These are phyloP conservation scores for Barnettozyma botsteinii DNA, from an alignment of 805 yeast genomes.

Conservation along the genomic window DNA sequence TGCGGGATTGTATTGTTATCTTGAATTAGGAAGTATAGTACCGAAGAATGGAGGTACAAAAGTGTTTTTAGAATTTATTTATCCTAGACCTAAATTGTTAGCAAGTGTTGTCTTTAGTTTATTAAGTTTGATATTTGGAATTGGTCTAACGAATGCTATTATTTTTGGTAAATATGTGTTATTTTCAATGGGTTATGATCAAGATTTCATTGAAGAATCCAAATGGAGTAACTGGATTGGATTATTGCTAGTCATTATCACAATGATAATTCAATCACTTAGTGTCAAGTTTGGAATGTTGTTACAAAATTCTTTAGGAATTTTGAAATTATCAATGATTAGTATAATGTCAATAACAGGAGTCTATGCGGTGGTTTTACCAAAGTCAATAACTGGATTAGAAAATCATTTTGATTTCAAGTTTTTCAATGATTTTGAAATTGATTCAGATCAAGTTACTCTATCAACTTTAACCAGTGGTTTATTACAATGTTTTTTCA, in stretches of 20 bases:
- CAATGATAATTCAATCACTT: conserved; percentile 45
- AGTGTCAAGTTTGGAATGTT: conserved; percentile 55
- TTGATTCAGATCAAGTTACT: conserved; percentile 27
- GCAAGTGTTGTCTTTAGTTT: conserved; percentile 45
- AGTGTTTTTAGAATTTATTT: conserved; percentile 63
- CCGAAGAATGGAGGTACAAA: conserved; percentile 77
- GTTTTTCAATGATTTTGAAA: conserved; percentile 28
- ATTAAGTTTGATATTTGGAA: conserved; percentile 48
- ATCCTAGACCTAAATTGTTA: conserved; percentile 52
- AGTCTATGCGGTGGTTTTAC: conserved; percentile 44
- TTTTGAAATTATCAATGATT: conserved; percentile 50
- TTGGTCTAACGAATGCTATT: conserved; percentile 48
- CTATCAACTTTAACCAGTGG: conserved; percentile 48
- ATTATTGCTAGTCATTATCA: conserved; percentile 30
- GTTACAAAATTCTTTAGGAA: conserved; percentile 59
- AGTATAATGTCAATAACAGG: conserved; percentile 53
- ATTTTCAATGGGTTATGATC: conserved; percentile 37
- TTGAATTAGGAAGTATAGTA: conserved; percentile 65
- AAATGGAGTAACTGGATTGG: conserved; percentile 38
- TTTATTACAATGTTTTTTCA: conserved; percentile 51
- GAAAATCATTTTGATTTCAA: conserved; percentile 29
- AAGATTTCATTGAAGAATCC: conserved; percentile 26
- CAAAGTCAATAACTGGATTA: conserved; percentile 39
- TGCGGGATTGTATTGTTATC: conserved; percentile 58
- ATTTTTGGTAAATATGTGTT: conserved; percentile 58